Percentiles rank a stretch among this genome's conserved stretches.
These are phyloP conservation scores for Lagenaria siceraria DNA, from an alignment of 306 rosid species.

Conservation along the genomic window DNA sequence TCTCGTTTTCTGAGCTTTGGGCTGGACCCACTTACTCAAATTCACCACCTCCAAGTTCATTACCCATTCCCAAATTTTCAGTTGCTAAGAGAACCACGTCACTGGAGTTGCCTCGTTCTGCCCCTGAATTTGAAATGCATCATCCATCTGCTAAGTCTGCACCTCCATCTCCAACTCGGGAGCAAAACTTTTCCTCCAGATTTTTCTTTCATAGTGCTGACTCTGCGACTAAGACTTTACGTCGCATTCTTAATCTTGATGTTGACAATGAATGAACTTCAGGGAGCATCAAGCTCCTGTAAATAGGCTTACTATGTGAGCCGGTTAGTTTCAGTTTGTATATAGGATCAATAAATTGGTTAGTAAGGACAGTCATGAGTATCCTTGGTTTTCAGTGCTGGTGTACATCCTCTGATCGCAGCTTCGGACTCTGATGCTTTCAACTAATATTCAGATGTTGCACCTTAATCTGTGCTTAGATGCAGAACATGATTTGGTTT, in stretches of 20 bases:
- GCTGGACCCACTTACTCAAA: conserved; percentile 95
- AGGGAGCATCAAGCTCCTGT: conserved; percentile 12
- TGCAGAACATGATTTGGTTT: background rate
- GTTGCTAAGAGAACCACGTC: conserved; percentile 59
- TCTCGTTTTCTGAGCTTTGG: conserved; percentile 77
- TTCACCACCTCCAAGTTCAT: conserved; percentile 88
- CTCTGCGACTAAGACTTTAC: conserved; percentile 15
- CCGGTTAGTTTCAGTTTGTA: conserved; percentile 5
- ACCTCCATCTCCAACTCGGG: conserved; percentile 16
- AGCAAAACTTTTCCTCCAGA: background rate
- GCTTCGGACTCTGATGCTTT: background rate
- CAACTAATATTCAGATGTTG: background rate
- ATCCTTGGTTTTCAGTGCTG: background rate
- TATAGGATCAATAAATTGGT: conserved; percentile 10
- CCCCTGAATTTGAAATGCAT: conserved; percentile 13
- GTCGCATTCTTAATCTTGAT: conserved; percentile 16
- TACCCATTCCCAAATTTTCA: conserved; percentile 84
- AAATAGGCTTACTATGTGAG: conserved; percentile 2
- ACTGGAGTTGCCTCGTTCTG: conserved; percentile 1
- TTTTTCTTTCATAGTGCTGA: conserved; percentile 7
- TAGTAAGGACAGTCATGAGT: conserved; percentile 4
- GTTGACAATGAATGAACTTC: conserved; percentile 7
- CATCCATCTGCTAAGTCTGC: conserved; percentile 12
- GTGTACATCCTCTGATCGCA: background rate
- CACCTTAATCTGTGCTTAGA: background rate